Base-by-base conservation (phyloP, 306 rosid genomes). In the Vachellia pachyceras region DNA sequence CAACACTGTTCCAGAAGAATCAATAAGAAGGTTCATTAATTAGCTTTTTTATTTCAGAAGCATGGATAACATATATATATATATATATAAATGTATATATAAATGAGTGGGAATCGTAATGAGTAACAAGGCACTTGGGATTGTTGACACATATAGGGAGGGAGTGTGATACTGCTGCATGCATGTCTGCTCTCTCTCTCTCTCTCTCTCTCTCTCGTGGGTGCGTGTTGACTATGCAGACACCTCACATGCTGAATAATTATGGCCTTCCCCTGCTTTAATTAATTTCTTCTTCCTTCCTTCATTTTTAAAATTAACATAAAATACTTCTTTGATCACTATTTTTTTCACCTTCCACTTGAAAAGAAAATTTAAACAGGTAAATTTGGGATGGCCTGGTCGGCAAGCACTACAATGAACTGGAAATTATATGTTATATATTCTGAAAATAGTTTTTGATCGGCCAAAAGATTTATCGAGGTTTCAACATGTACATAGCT, bases 21-120 rank as follows among this genome's bases (percentile, higher is more conserved):
- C 75, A 72, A 67, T 77, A 61, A 77, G 85, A 76, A 79, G 81
- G 75, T 76, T 83, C 76, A 77, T 68, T 50, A 68, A 77, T 68
- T 50, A 68, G 69, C 64, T 79, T 80, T 69, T 69, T n/a, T 64
- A 82, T 72, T 84, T 52, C 72, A 73, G 54, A 84, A 82, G 85
- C 86, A 78, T 82, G 85, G 82, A 84, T 74, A 50, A n/a, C n/a
- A n/a, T n/a, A n/a, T n/a, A n/a, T n/a, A n/a, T n/a, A n/a, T n/a
- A n/a, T n/a, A n/a, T n/a, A n/a, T n/a, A n/a, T n/a, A n/a, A n/a
- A n/a, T n/a, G n/a, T n/a, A n/a, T n/a, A n/a, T n/a, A n/a, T n/a
- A n/a, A n/a, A n/a, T 4, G 41, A 37, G 91, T 88, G 91, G 91
- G 83, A 72, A 83, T 81, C 86, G 79, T 86, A 86, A 88, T 88